Evolutionary conservation across 2,329 filamentous ascomycete species (phyloP), one percentile per base, ranked within the genome.

Genomic region (Blastomyces gilchristii): DNA sequence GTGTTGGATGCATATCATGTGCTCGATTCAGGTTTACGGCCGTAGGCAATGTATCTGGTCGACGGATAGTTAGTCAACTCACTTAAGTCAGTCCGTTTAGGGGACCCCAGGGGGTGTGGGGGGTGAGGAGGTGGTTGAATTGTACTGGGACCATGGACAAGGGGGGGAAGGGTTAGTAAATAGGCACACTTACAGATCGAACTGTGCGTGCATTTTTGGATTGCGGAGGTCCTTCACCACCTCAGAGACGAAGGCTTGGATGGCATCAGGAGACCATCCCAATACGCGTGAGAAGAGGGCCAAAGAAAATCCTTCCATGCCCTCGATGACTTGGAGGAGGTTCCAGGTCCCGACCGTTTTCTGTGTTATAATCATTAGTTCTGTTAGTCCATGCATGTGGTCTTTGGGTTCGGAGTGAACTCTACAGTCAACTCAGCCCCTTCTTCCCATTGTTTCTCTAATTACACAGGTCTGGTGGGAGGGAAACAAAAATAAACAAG

Each of bases 281-380:
- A 69, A 52, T 16, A 67, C 54, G 12, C 60, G 62, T 2, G 58
- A 63, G 31, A 65, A 68, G 8, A 64, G 63, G 37, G 61, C 62
- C n/a, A 68, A 52, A 6, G 65, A 63, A 47, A 68, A 64, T 8
- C 63, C 66, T 39, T 68, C 66, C 25, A 69, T 65, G 14, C 67
- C 66, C 14, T 68, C 63, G 34, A 67, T 62, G 53, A 65, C 58
- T 39, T 64, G 61, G 5, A 64, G 16, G 25, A 45, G 60, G 28
- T 63, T 43, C 47, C 64, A 64, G 5, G 49, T 58, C 28, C 68
- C 68, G 59, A 71, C 61, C 45, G 69, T 63, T 62, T 70, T 71
- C 60, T 62, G 50, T 25, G 3, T 22, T 18, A 1, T 22, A 3
- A n/a, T 28, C 28, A 4, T 31, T 31, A 31, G 14, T 16, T 28